phyloP scores from a whole-genome alignment of 2,329 filamentous ascomycete species.

The Penicillium sp. region DNA sequence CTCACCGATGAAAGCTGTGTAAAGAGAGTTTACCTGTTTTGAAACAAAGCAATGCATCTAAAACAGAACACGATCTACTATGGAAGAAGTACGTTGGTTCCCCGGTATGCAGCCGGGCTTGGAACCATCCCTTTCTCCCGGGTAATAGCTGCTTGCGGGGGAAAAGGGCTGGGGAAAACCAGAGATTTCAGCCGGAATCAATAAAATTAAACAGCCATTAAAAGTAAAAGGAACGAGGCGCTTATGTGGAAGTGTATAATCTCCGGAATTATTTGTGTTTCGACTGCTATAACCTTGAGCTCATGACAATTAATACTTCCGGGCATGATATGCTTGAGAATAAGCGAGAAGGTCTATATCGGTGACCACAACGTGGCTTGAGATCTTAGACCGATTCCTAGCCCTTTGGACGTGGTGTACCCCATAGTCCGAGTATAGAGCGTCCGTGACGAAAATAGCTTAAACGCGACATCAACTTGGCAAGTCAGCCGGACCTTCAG shows the following conservation, averaged over 20 bases:
- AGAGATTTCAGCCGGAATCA: background rate
- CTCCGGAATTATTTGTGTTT: background rate
- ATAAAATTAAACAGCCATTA: background rate
- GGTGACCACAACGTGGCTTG: slow-evolving; percentile 20
- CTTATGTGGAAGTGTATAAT: background rate
- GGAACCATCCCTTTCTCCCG: slow-evolving; percentile 29
- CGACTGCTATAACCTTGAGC: background rate
- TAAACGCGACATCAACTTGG: slow-evolving; percentile 20
- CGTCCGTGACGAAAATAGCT: slow-evolving; percentile 35
- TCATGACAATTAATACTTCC: background rate
- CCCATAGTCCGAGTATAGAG: slow-evolving; percentile 2
- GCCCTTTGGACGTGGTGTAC: slow-evolving; percentile 14
- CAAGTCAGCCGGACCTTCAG: slow-evolving; percentile 32
- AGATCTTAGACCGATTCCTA: slow-evolving; percentile 13
- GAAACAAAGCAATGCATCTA: slow-evolving; percentile 21
- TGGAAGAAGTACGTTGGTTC: slow-evolving; percentile 29
- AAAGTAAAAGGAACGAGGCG: background rate
- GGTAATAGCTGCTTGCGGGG: slow-evolving; percentile 25
- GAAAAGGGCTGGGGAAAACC: slow-evolving; percentile 1
- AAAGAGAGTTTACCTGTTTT: slow-evolving; percentile 3
- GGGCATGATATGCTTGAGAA: background rate
- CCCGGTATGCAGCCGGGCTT: slow-evolving; percentile 31
- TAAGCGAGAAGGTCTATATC: background rate
- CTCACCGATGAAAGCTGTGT: slow-evolving; percentile 8
- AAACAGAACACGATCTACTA: slow-evolving; percentile 17